Evolutionary conservation across 2,329 filamentous ascomycete genomes (phyloP).

Genomic region (Colletotrichum tropicale): DNA sequence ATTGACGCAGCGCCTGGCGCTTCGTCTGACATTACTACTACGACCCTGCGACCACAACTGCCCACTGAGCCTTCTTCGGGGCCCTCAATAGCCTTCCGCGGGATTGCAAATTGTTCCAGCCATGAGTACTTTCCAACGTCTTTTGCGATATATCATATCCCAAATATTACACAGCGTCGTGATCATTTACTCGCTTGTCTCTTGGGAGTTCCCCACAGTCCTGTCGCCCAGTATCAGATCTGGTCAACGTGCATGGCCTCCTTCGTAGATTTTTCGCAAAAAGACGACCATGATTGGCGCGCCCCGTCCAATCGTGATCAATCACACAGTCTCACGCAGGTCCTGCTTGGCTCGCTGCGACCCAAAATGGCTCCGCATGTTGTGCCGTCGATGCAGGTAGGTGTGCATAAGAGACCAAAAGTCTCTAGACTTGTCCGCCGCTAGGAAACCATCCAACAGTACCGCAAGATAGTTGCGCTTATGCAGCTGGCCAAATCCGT

Average conservation of each 20-base stretch:
- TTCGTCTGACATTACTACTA: constrained; percentile 13
- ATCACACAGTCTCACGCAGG: background rate
- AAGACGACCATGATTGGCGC: constrained; percentile 1
- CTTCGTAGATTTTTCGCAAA: background rate
- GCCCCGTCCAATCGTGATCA: background rate
- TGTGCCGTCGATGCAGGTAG: constrained; percentile 7
- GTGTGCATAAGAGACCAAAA: background rate
- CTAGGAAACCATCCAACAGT: constrained; percentile 8
- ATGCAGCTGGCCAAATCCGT: constrained; percentile 19
- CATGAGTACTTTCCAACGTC: background rate
- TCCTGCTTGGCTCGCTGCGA: constrained; percentile 1
- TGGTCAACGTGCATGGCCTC: background rate
- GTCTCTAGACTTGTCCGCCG: background rate
- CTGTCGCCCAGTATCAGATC: background rate
- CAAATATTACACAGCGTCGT: background rate
- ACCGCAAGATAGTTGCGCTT: constrained; percentile 23
- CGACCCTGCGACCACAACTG: background rate
- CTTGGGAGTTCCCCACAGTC: background rate
- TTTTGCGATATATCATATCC: constrained; percentile 8
- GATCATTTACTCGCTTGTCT: background rate
- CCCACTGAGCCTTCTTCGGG: background rate
- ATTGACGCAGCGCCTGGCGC: constrained; percentile 5
- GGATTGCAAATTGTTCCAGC: constrained; percentile 6
- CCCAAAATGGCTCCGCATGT: background rate
- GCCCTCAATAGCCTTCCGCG: constrained; percentile 13